Evolutionary conservation across 2,329 filamentous ascomycete genomes (phyloP).

Genomic region (Pseudogymnoascus sp.): DNA sequence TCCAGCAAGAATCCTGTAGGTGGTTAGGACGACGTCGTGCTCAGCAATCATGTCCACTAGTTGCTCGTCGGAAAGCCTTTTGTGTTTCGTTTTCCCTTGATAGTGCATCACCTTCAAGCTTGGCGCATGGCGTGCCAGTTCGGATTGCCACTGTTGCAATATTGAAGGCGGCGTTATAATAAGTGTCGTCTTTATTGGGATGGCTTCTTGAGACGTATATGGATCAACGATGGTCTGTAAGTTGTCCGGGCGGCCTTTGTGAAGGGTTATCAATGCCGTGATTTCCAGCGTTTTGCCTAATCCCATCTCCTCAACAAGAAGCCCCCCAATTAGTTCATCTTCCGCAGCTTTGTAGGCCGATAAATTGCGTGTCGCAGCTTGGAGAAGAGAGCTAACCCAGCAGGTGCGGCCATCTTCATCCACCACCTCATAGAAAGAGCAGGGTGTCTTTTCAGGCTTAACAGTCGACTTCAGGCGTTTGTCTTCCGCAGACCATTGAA

Average conservation of each 20-base stretch:
- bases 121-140: conserved; percentile 54
- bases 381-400: conserved; percentile 58
- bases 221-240: conserved; percentile 29
- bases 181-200: conserved; percentile 48
- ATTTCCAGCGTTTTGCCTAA: conserved; percentile 75
- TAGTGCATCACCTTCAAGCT: conserved; percentile 51
- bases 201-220: conserved; percentile 34
- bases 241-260: conserved; percentile 37
- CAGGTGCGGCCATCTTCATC: conserved; percentile 43
- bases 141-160: conserved; percentile 54
- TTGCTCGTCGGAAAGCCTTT: conserved; percentile 27
- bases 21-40: conserved; percentile 57
- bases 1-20: conserved; percentile 63
- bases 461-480: background rate
- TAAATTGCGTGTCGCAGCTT: conserved; percentile 48
- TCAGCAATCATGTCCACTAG: conserved; percentile 40
- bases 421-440: conserved; percentile 37
- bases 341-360: conserved; percentile 34
- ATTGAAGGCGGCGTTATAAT: conserved; percentile 55
- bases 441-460: background rate
- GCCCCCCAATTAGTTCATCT: conserved; percentile 44
- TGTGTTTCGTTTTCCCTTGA: conserved; percentile 37
- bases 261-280: conserved; percentile 61
- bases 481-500: conserved; percentile 36
- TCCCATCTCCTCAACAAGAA: conserved; percentile 77